Evolutionary conservation across 179 eudicot genomes (phyloP).

Genomic region (Silene coronaria): DNA sequence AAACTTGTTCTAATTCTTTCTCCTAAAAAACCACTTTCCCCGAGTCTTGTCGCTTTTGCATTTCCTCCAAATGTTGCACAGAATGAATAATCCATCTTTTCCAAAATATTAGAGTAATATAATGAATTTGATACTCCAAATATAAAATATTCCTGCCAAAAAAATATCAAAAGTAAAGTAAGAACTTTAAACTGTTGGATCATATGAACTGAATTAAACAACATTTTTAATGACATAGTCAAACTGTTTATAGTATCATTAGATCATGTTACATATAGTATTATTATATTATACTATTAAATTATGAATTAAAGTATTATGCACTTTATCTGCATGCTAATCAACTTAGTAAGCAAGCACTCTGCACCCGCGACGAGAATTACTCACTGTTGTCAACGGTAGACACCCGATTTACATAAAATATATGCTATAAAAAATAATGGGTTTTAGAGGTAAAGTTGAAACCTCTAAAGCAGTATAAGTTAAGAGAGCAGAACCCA

Average conservation of each 20-base stretch:
- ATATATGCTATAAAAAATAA: background rate
- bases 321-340: background rate
- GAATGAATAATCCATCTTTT: slow-evolving; percentile 53
- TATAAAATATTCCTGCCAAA: slow-evolving; percentile 1
- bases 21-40: slow-evolving; percentile 50
- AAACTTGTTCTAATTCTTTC: slow-evolving; percentile 50
- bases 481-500: background rate
- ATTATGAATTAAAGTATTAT: background rate
- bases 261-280: too few species aligned
- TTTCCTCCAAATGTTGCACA: slow-evolving; percentile 48
- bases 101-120: background rate
- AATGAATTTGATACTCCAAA: background rate
- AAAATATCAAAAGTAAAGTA: slow-evolving; percentile 23
- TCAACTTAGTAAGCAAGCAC: background rate
- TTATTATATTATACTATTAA: too few species aligned
- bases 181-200: slow-evolving; percentile 25
- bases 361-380: too few species aligned
- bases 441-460: background rate
- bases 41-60: slow-evolving; percentile 35
- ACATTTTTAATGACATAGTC: background rate
- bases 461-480: slow-evolving; percentile 11
- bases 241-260: background rate
- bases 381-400: too few species aligned
- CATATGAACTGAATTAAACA: too few species aligned
- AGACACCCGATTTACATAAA: background rate